Conservation (phyloP, 176 grass and related monocot species). For the Pontederia paniculata region DNA sequence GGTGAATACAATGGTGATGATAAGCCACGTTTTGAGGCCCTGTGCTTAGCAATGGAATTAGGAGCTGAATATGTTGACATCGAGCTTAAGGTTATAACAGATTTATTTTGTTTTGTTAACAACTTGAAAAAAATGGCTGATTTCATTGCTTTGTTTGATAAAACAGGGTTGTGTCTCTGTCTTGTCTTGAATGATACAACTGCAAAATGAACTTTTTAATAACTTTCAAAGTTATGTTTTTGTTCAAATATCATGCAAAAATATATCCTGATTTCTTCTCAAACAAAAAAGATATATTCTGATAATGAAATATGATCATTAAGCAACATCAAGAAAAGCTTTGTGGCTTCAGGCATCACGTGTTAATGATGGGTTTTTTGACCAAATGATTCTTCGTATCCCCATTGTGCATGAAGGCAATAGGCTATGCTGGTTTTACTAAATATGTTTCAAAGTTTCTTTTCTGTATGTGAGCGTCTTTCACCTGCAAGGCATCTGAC, state of each 20-base stretch:
- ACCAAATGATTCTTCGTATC: too few relatives aligned
- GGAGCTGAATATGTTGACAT: slow-evolving; percentile 92
- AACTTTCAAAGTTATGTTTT: too few relatives aligned
- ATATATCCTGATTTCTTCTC: background rate
- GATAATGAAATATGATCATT: background rate
- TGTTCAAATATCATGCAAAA: too few relatives aligned
- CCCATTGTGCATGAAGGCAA: too few relatives aligned
- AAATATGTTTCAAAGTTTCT: too few relatives aligned
- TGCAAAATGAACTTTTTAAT: too few relatives aligned
- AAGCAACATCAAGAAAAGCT: background rate
- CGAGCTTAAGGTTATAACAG: slow-evolving; percentile 66
- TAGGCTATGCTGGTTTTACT: too few relatives aligned
- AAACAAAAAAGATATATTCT: background rate
- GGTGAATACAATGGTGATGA: slow-evolving; percentile 86
- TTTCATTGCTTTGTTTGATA: background rate
- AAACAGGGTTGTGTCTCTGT: too few relatives aligned
- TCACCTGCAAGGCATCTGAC: background rate
- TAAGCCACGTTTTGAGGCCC: slow-evolving; percentile 45
- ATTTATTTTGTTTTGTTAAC: background rate
- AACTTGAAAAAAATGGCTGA: slow-evolving; percentile 2
- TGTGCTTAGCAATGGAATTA: slow-evolving; percentile 65
- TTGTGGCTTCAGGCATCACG: too few relatives aligned
- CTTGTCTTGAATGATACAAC: too few relatives aligned
- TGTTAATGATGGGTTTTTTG: too few relatives aligned
- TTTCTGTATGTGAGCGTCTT: too few relatives aligned